phyloP scores from a whole-genome alignment of 225 moss, liverwort and hornwort species.

The Takakia lepidozioides region DNA sequence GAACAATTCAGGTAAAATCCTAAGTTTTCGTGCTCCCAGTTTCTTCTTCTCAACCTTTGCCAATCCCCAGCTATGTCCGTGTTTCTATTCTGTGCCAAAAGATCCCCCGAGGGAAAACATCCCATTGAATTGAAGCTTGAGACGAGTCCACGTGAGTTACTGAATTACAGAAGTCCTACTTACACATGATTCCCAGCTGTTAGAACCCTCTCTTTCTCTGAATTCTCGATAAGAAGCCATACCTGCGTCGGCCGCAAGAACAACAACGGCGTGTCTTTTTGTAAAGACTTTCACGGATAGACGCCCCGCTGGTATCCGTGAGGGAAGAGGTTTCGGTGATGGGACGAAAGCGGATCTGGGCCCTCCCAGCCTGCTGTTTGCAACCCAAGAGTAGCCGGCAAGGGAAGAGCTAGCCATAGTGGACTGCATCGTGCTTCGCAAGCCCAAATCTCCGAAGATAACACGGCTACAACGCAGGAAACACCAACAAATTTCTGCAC shows the following conservation, averaged over 20 bases:
- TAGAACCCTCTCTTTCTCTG: no score
- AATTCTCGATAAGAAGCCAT: neutral
- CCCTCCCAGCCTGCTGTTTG: conserved; percentile 11
- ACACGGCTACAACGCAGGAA: no score
- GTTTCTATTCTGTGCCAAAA: no score
- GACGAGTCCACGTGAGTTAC: neutral
- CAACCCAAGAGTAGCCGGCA: conserved; percentile 17
- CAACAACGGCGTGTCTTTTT: conserved; percentile 8
- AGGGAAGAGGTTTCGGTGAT: conserved; percentile 3
- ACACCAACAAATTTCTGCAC: no score
- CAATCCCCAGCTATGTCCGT: no score
- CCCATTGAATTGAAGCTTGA: neutral
- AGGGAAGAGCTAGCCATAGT: conserved; percentile 12
- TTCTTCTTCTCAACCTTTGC: no score
- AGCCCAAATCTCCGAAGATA: no score
- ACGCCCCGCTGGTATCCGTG: conserved; percentile 8
- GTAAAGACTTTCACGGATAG: conserved; percentile 11
- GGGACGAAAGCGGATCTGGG: conserved; percentile 5
- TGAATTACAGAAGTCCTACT: neutral
- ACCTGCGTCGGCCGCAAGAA: conserved; percentile 35
- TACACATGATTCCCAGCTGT: neutral
- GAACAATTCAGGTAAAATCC: no score
- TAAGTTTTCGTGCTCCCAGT: no score
- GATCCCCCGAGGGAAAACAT: no score
- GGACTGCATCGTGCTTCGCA: conserved; percentile 3